A percentile compares a stretch with the other conserved stretches of the same genome.
Evolutionary conservation across 2,329 filamentous ascomycete genomes (phyloP).

Genomic region (Emergomyces orientalis): DNA sequence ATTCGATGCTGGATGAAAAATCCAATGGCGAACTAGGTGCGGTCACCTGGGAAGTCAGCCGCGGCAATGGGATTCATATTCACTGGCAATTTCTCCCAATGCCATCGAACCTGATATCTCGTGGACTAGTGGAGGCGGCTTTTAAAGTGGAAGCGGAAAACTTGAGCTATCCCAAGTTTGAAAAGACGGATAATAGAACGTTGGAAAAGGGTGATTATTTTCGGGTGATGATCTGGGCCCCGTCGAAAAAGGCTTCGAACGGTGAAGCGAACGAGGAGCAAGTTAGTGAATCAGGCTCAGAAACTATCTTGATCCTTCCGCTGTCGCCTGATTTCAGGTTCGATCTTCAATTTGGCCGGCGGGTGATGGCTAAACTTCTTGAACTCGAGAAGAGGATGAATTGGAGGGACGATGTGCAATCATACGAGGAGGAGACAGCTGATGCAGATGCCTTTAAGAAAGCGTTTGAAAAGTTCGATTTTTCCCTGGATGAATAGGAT

Average conservation of each 20-base stretch:
- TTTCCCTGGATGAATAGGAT: constrained; percentile 45
- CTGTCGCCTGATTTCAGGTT: constrained; percentile 66
- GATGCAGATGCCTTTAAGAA: constrained; percentile 73
- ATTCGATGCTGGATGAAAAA: constrained; percentile 58
- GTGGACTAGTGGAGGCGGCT: constrained; percentile 72
- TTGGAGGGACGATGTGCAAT: constrained; percentile 79
- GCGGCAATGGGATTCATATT: constrained; percentile 68
- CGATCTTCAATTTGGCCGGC: constrained; percentile 80
- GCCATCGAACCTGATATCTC: constrained; percentile 55
- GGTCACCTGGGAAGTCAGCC: constrained; percentile 88
- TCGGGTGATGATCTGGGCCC: constrained; percentile 68
- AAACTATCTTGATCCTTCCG: constrained; percentile 64
- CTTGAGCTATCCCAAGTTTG: constrained; percentile 48
- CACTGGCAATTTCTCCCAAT: constrained; percentile 92
- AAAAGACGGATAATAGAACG: constrained; percentile 33
- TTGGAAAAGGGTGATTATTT: constrained; percentile 56
- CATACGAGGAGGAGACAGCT: constrained; percentile 63
- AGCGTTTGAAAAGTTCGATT: constrained; percentile 80
- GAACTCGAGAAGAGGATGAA: constrained; percentile 66
- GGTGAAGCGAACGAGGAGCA: constrained; percentile 5
- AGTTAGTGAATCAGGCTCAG: constrained; percentile 38
- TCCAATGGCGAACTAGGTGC: constrained; percentile 55
- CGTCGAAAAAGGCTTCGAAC: constrained; percentile 26
- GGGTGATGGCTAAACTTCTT: constrained; percentile 80
- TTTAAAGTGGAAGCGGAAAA: constrained; percentile 87